phyloP scores from a whole-genome alignment of 2,329 filamentous ascomycete genomes.

The Penicillium sp. region DNA sequence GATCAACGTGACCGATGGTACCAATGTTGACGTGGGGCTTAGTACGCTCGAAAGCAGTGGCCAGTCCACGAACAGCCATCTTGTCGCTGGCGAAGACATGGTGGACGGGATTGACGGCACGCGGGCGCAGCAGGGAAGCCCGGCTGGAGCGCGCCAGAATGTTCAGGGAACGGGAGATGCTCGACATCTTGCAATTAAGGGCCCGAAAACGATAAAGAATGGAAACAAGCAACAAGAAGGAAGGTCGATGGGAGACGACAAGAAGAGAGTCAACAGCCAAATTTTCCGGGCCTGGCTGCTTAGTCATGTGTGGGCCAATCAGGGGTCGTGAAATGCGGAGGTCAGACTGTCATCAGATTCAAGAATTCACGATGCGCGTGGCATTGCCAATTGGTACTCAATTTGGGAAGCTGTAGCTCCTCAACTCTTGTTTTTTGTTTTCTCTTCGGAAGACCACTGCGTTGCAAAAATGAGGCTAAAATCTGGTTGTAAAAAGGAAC shows the following conservation, averaged over 20 bases:
- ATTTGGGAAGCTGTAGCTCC: neutral
- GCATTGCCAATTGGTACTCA: neutral
- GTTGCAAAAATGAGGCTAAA: neutral
- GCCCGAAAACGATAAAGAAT: conserved; percentile 28
- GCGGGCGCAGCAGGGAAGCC: conserved; percentile 66
- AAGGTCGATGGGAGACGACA: conserved; percentile 26
- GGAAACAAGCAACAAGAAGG: conserved; percentile 23
- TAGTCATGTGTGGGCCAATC: conserved; percentile 42
- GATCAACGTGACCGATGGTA: conserved; percentile 99
- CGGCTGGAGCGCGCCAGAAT: conserved; percentile 81
- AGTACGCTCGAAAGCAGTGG: conserved; percentile 71
- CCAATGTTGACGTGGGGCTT: conserved; percentile 99
- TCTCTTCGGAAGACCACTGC: neutral
- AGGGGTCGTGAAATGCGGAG: conserved; percentile 30
- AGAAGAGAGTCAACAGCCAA: conserved; percentile 32
- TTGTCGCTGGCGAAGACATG: conserved; percentile 48
- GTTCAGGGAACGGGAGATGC: conserved; percentile 72
- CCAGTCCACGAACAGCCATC: conserved; percentile 54
- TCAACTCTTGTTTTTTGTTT: neutral
- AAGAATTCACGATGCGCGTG: neutral
- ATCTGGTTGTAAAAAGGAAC: neutral
- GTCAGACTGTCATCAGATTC: conserved; percentile 5
- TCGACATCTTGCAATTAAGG: conserved; percentile 65
- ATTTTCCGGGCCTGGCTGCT: conserved; percentile 35
- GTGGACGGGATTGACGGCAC: conserved; percentile 72